These are phyloP conservation scores for Pyrenophora seminiperda DNA, from an alignment of 2,329 filamentous ascomycete species.

Conservation along the genomic window DNA sequence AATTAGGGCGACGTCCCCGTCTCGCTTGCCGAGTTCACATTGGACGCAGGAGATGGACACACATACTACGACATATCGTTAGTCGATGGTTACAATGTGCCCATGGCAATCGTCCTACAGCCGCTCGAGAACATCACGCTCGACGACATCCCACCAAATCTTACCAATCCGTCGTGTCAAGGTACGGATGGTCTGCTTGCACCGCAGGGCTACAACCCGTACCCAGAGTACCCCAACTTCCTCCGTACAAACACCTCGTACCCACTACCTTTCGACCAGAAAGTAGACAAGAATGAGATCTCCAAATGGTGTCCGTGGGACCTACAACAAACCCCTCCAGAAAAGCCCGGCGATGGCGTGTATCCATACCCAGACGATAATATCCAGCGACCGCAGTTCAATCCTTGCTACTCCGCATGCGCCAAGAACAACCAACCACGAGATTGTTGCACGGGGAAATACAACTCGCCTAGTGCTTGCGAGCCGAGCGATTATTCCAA, in stretches of 20 bases:
- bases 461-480: slow-evolving; percentile 68
- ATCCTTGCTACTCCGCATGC: slow-evolving; percentile 79
- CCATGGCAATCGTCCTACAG: slow-evolving; percentile 62
- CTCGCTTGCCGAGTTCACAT: slow-evolving; percentile 80
- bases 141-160: slow-evolving; percentile 70
- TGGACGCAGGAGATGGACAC: slow-evolving; percentile 69
- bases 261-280: slow-evolving; percentile 69
- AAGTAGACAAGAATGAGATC: slow-evolving; percentile 62
- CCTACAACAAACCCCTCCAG: slow-evolving; percentile 69
- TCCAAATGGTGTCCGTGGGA: slow-evolving; percentile 81
- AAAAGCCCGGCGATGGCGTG: slow-evolving; percentile 73
- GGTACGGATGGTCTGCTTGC: slow-evolving; percentile 68
- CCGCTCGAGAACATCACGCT: slow-evolving; percentile 64
- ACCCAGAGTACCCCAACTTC: slow-evolving; percentile 57
- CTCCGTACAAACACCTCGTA: slow-evolving; percentile 68
- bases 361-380: slow-evolving; percentile 81
- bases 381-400: slow-evolving; percentile 71
- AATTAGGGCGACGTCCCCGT: slow-evolving; percentile 72
- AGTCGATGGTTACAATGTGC: slow-evolving; percentile 84
- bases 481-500: slow-evolving; percentile 70
- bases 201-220: slow-evolving; percentile 52
- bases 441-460: slow-evolving; percentile 77
- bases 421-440: slow-evolving; percentile 67
- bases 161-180: slow-evolving; percentile 78
- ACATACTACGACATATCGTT: slow-evolving; percentile 85